Base-by-base conservation (phyloP, 495 filamentous ascomycete species). In the Elaphomyces granulatus region DNA sequence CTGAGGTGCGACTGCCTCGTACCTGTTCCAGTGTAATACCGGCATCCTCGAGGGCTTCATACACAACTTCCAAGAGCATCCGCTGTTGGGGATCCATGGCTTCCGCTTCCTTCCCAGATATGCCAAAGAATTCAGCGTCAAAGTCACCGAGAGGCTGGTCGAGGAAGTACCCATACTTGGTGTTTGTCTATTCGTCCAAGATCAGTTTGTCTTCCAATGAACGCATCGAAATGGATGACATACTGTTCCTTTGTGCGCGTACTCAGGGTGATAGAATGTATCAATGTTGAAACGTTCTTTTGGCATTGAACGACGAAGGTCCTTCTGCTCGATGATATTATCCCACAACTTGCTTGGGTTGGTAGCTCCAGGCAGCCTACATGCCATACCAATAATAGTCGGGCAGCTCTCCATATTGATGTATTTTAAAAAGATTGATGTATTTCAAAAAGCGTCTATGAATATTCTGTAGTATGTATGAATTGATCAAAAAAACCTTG, bases 11-110 rank as follows among this genome's bases (percentile, higher is more conserved):
- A 1, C 55, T 46, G 4, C 64, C 64, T 8, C 62, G 39, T n/a
- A 67, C 43, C 12, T 44, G 37, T n/a, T 64, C 45, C 8, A 60
- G 36, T 0, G 51, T 34, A 2, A 65, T 47, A 2, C 66, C 66
- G n/a, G 52, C 56, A 46, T 65, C 67, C 44, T 82, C 75, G 10
- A 82, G 53, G 0, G 67, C 68, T 42, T 81, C 73, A 35, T 77
- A 82, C 10, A 68, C 60, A 2, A 64, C 53, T 46, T 81, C 78
- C 6, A 83, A 59, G n/a, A 76, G 51, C 3, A 75, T 48, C 8
- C 68, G 49, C 38, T 70, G 66, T 35, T 69, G 61, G 1, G 68
- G 68, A 36, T 72, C 68, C 56, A 72, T 65, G 2, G 51, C 49
- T 50, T 40, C 41, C 43, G 70, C 58, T 47, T 76, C 61, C 4